A percentile compares a stretch with the other conserved stretches of the same genome.
Conservation (phyloP, 1,139 yeast species). For the Kluyveromyces sp. region DNA sequence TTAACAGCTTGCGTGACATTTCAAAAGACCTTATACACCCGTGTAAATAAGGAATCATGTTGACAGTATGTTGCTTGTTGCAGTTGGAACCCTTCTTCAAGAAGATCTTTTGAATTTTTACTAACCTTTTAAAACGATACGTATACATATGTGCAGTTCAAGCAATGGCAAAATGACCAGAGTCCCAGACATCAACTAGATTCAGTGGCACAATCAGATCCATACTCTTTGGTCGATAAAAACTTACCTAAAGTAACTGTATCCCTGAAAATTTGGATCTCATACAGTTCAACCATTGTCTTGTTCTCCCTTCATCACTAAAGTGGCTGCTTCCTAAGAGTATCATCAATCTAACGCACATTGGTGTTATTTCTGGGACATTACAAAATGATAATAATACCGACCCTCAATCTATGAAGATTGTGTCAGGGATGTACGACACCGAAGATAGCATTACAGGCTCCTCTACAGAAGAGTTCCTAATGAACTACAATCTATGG, state of each 20-base stretch:
- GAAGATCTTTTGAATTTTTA: neutral
- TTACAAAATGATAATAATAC: neutral
- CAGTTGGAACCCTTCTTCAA: neutral
- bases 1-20: too few relatives aligned
- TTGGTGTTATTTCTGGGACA: slow-evolving; percentile 12
- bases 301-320: slow-evolving; percentile 5
- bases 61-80: neutral
- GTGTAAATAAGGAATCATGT: neutral
- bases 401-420: neutral
- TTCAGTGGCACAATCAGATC: slow-evolving; percentile 14
- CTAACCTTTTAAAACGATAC: neutral
- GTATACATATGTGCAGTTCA: slow-evolving; percentile 17
- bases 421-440: slow-evolving; percentile 5
- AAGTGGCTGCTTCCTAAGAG: slow-evolving; percentile 6
- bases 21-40: neutral
- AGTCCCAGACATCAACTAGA: slow-evolving; percentile 30
- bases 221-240: slow-evolving; percentile 19
- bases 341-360: slow-evolving; percentile 3
- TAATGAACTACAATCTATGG: slow-evolving; percentile 1
- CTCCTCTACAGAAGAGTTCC: neutral
- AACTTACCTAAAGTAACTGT: slow-evolving; percentile 21
- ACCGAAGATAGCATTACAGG: neutral
- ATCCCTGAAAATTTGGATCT: slow-evolving; percentile 3
- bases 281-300: neutral
- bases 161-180: slow-evolving; percentile 30